phyloP scores from a whole-genome alignment of 2,329 filamentous ascomycete species.

The Fusarium heterosporum region DNA sequence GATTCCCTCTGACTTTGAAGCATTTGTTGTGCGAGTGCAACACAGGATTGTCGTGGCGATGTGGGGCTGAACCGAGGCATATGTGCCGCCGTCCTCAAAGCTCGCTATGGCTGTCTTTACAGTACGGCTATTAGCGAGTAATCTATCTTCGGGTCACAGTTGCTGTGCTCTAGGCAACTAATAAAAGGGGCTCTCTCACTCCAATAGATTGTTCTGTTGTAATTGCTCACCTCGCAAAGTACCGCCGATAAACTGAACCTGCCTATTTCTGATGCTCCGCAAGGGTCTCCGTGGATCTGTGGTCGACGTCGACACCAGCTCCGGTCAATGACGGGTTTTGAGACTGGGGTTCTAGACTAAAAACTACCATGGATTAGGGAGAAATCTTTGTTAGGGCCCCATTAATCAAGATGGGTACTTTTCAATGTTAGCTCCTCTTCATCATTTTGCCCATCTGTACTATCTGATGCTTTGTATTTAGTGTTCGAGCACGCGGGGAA shows the following conservation, averaged over 20 bases:
- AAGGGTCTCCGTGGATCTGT: constrained; percentile 34
- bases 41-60: constrained; percentile 25
- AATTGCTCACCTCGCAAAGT: constrained; percentile 11
- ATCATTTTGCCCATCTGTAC: background rate
- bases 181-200: constrained; percentile 4
- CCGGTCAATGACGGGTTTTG: constrained; percentile 20
- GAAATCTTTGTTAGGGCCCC: constrained; percentile 1
- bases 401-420: constrained; percentile 3
- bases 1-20: constrained; percentile 29
- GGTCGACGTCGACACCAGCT: constrained; percentile 35
- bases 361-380: constrained; percentile 11
- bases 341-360: constrained; percentile 25
- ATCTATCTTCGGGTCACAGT: background rate
- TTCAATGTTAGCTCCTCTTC: background rate
- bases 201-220: background rate
- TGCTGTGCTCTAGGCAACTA: background rate
- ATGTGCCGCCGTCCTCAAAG: background rate
- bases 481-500: constrained; percentile 25
- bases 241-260: constrained; percentile 21
- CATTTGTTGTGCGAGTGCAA: constrained; percentile 11
- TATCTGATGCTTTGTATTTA: constrained; percentile 3
- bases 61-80: constrained; percentile 24
- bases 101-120: too few relatives aligned
- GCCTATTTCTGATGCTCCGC: constrained; percentile 33
- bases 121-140: too few relatives aligned